A percentile compares a stretch with the other conserved stretches of the same genome.
Evolutionary conservation across 768 basidiomycete genomes (phyloP).

Genomic region (Leccinum broughii): DNA sequence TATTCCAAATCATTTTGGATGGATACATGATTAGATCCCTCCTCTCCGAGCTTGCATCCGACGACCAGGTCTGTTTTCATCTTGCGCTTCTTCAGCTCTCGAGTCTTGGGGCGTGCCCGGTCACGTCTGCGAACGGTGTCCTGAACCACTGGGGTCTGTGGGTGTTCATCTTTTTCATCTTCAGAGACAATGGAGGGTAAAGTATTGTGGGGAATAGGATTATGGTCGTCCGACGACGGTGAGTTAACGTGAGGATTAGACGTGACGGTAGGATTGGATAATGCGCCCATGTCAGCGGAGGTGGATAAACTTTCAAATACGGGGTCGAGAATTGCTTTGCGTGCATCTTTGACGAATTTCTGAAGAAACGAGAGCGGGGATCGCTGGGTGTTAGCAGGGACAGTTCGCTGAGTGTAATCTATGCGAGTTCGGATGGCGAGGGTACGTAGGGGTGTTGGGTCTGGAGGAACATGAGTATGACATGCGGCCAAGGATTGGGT

Average conservation of each 20-base stretch:
- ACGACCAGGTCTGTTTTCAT: conserved; percentile 38
- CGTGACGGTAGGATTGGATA: conserved; percentile 29
- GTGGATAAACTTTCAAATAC: conserved; percentile 31
- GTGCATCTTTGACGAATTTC: conserved; percentile 53
- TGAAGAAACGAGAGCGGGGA: conserved; percentile 56
- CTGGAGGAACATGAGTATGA: conserved; percentile 35
- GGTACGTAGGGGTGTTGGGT: conserved; percentile 52
- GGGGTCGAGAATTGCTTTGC: conserved; percentile 50
- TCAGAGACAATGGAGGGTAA: conserved; percentile 35
- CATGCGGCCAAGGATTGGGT: not conserved
- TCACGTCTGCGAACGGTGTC: conserved; percentile 35
- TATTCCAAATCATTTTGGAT: conserved; percentile 54
- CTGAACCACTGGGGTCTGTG: conserved; percentile 14
- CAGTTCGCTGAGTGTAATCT: conserved; percentile 38
- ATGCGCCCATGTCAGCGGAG: conserved; percentile 19
- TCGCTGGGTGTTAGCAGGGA: conserved; percentile 42
- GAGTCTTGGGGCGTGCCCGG: conserved; percentile 51
- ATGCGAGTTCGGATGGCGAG: conserved; percentile 44
- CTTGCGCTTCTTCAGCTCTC: conserved; percentile 56
- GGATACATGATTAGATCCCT: conserved; percentile 44
- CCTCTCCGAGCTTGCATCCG: conserved; percentile 30
- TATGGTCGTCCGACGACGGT: conserved; percentile 24
- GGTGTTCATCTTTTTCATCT: conserved; percentile 29
- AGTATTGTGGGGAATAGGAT: conserved; percentile 19
- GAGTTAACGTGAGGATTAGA: conserved; percentile 28